These are phyloP conservation scores for Leccinum obscurum DNA, from an alignment of 768 basidiomycete genomes.

Conservation along the genomic window DNA sequence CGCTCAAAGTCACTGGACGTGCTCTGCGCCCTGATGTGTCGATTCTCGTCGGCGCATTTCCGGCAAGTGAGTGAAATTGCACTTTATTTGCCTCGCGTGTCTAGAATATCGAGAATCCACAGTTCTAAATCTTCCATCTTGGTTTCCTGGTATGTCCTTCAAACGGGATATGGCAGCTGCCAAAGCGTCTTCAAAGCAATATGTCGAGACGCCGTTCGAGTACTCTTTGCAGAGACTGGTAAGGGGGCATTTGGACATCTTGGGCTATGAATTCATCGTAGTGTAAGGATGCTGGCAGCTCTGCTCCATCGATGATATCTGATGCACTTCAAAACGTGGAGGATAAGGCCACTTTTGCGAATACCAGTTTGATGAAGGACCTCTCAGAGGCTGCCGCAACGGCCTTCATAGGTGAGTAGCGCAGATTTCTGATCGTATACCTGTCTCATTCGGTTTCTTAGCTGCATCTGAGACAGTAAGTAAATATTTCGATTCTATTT, in stretches of 20 bases:
- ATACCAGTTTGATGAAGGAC: slow-evolving; percentile 11
- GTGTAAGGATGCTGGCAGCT: slow-evolving; percentile 10
- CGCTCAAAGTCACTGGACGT: slow-evolving; percentile 3
- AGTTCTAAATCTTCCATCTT: slow-evolving; percentile 25
- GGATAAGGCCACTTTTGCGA: slow-evolving; percentile 3
- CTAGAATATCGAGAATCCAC: neutral
- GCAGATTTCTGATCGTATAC: neutral
- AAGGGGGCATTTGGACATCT: neutral
- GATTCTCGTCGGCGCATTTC: slow-evolving; percentile 19
- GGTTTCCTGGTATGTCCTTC: slow-evolving; percentile 27
- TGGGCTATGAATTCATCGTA: neutral
- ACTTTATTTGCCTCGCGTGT: neutral
- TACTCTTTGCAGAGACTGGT: slow-evolving; percentile 21
- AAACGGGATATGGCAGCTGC: slow-evolving; percentile 21
- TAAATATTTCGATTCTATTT: neutral
- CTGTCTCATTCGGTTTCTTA: slow-evolving; percentile 8
- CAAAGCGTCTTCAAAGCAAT: slow-evolving; percentile 16
- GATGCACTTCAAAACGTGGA: slow-evolving; percentile 17
- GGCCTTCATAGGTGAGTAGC: slow-evolving; percentile 17
- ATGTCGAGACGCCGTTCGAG: slow-evolving; percentile 18
- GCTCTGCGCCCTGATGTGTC: slow-evolving; percentile 22
- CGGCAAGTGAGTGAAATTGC: slow-evolving; percentile 12
- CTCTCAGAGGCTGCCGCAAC: slow-evolving; percentile 26
- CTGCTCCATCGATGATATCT: slow-evolving; percentile 18
- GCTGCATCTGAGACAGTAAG: slow-evolving; percentile 25